Base-by-base conservation (phyloP, 331 rosid genomes). In the Acacia pycnantha region DNA sequence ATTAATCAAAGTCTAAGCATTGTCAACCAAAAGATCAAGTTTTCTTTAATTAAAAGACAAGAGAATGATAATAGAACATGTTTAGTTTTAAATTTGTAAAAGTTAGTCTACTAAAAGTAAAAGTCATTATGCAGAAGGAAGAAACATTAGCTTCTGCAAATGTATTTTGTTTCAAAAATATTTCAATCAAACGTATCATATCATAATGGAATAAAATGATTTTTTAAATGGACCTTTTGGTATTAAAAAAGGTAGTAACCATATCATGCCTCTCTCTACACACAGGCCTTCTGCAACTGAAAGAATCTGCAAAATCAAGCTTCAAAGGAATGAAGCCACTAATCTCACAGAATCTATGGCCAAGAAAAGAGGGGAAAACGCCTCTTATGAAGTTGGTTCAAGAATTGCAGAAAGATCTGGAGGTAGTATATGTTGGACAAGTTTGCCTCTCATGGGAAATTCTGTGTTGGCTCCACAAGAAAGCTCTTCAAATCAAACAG, bases 391-490 rank as follows among this genome's bases (percentile, higher is more conserved):
- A 93, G 81, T 40, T 78, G 68, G 79, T 84, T 18, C 85, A 81
- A 70, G 90, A 88, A 70, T 82, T 93, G 71, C 83, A 82, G 12
- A 90, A 88, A 70, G 97, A 95, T 58, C 82, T 92, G 77, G 99
- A 95, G 82, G 66, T 90, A 72, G 97, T 95, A 2, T 95, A 95
- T 66, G 97, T 93, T 15, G 99, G 98, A 6, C 99, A 95, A 51
- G 81, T 83, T 74, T 95, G 99, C 65, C 97, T 95, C 54, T 93
- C 98, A 11, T 95, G 99, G 99, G 99, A 95, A 74, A 90, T 95
- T 13, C 86, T 93, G 11, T 82, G 85, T 22, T 95, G 98, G 99
- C 97, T 89, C 82, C 89, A 83, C 83, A 76, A 69, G 58, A 95
- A 92, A 84, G 86, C 90, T 47, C 84, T 70, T 56, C 93, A 88